Evolutionary conservation across 306 rosid genomes (phyloP), one percentile per base, ranked within the genome.

Genomic region (Citrullus mucosospermus): DNA sequence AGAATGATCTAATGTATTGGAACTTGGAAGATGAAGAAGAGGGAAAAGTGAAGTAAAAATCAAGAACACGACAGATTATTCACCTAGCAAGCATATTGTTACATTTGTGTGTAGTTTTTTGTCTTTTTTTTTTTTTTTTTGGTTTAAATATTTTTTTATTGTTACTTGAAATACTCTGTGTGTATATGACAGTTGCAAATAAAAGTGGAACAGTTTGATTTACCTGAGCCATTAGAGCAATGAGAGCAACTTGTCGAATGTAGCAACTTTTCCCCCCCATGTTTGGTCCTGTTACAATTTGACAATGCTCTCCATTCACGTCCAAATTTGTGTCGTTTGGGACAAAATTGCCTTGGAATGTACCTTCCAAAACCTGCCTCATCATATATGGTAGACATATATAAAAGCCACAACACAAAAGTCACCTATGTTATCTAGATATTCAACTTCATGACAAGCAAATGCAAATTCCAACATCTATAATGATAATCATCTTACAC

Each of bases 221-320:
- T 89, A 94, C 98, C 97, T 95, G 98, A 81, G 97, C 97, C 97
- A 95, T 95, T 51, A 92, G 83, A 81, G 87, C 85, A 82, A 95
- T 91, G 66, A 95, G 87, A 83, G 98, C 96, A 80, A 92, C 98
- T 89, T 95, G 98, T 79, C 97, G 96, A 86, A 92, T 88, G 83
- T 92, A 95, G 87, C 98, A 95, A 84, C 98, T 95, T 88, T 95
- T 92, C 2, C 98, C 98, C 18, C 98, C 97, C 98, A 95, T 92
- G 81, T 95, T 95, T 62, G 98, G 97, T 81, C 98, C 98, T 36
- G 98, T 95, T 83, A 92, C 87, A 82, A 92, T 95, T 83, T 95
- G 97, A 81, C 98, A 89, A 81, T 86, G 85, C 86, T 91, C 97
- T 78, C 85, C 75, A 58, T 85, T 88, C 8, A 90, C 89, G 68